Evolutionary conservation across 495 filamentous ascomycete genomes (phyloP), one percentile per base, ranked within the genome.

Genomic region (Xylaria nigripes): DNA sequence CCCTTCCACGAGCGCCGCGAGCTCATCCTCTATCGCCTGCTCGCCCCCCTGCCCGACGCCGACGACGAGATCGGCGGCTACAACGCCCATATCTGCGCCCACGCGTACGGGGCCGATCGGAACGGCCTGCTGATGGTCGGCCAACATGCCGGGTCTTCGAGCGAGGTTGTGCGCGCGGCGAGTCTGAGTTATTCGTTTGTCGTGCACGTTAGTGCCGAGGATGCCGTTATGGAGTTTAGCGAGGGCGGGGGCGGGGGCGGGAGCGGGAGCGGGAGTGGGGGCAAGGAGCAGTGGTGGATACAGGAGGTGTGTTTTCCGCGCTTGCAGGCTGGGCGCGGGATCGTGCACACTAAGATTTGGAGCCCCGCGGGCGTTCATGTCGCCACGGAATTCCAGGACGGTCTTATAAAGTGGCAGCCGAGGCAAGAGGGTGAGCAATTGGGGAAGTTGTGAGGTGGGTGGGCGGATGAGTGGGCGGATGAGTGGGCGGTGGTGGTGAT

Each of bases 81-180:
- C 6, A 64, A 72, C 18, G 70, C 81, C 9, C 84, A 86, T 63
- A 75, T 83, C 4, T 76, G 76, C 53, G 77, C 78, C 15, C 85
- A 88, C 63, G 78, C 85, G 45, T 88, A 82, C 66, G 77, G 81
- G 1, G 79, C 76, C 24, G 86, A 89, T 60, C 76, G 81, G 38
- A 89, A 89, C 62, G 84, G 82, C 0, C 65, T 88, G 50, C 71
- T 85, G 59, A 71, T 86, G 66, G 72, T 83, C 30, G 72, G 75
- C 3, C 81, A 86, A 34, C 76, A 85, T 6, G 55, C 85, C 7
- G 80, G 79, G n/a, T n/a, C 0, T 76, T 81, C 30, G 78, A 75
- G 3, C 51, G 71, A 75, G 45, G 61, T 75, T 12, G 76, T 64
- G 4, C 64, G 72, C 32, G 82, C 84, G 63, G 81, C 80, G 6